Conservation (phyloP, 306 rosid genomes). For the Begonia masoniana region DNA sequence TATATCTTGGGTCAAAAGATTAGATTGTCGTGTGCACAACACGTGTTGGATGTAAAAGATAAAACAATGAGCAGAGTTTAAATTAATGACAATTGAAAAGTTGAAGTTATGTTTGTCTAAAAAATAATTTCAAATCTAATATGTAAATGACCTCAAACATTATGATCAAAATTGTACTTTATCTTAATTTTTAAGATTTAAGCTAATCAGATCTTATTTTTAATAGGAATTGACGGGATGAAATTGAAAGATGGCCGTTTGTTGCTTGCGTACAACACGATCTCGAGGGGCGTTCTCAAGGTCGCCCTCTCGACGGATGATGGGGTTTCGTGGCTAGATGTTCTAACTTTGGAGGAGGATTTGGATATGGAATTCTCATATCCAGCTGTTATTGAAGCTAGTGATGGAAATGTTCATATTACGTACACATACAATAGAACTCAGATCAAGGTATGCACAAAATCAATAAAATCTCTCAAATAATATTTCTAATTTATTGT, state of each 20-base stretch:
- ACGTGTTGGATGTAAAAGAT: no score
- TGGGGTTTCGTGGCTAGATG: conserved; percentile 74
- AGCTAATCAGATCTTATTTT: not conserved
- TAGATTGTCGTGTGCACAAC: no score
- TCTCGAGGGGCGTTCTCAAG: conserved; percentile 65
- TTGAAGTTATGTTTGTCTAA: no score
- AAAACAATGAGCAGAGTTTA: no score
- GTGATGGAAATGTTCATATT: conserved; percentile 61
- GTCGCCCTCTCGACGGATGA: conserved; percentile 72
- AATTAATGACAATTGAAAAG: no score
- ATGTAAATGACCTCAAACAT: no score
- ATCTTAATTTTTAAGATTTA: no score
- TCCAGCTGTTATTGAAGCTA: conserved; percentile 84
- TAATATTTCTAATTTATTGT: no score
- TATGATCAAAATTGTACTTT: no score
- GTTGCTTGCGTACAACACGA: conserved; percentile 62
- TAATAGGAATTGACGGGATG: conserved; percentile 76
- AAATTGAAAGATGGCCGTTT: conserved; percentile 71
- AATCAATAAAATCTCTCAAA: no score
- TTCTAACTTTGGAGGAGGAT: conserved; percentile 58
- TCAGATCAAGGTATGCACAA: conserved; percentile 72
- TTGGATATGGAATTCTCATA: conserved; percentile 70
- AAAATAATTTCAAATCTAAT: no score
- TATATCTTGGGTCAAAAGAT: no score
- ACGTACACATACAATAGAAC: conserved; percentile 76